Evolutionary conservation across 257 asterid genomes (phyloP).

Genomic region (Vinca minor): DNA sequence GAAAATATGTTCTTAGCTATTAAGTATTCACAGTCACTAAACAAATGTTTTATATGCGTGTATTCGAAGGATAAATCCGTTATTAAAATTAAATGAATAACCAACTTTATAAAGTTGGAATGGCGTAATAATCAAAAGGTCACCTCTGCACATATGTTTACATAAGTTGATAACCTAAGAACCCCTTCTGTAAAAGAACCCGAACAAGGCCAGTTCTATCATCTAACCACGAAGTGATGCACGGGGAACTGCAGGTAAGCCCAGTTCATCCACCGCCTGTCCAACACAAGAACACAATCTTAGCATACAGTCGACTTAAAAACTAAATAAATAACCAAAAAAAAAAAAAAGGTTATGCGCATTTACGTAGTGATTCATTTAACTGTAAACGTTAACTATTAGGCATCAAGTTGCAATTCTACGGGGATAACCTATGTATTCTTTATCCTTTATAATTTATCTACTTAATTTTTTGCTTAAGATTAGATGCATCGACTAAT

Average conservation of each 20-base stretch:
- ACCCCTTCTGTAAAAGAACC: background rate
- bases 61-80: background rate
- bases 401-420: too few relatives aligned
- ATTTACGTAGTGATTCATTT: too few relatives aligned
- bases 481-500: background rate
- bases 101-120: conserved; percentile 4
- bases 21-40: too few relatives aligned
- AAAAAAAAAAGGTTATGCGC: background rate
- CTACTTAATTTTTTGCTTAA: background rate
- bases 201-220: background rate
- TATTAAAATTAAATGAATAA: background rate
- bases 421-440: too few relatives aligned
- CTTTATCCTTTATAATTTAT: background rate
- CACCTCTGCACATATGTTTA: conserved; percentile 17
- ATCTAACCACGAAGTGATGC: conserved; percentile 79
- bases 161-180: conserved; percentile 4
- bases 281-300: background rate
- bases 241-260: conserved; percentile 84
- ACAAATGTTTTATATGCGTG: too few relatives aligned
- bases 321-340: background rate
- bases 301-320: too few relatives aligned
- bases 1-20: too few relatives aligned
- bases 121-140: background rate
- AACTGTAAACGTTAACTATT: too few relatives aligned
- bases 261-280: conserved; percentile 90